Evolutionary conservation across 495 filamentous ascomycete genomes (phyloP).

Genomic region (Tricharina praecox): DNA sequence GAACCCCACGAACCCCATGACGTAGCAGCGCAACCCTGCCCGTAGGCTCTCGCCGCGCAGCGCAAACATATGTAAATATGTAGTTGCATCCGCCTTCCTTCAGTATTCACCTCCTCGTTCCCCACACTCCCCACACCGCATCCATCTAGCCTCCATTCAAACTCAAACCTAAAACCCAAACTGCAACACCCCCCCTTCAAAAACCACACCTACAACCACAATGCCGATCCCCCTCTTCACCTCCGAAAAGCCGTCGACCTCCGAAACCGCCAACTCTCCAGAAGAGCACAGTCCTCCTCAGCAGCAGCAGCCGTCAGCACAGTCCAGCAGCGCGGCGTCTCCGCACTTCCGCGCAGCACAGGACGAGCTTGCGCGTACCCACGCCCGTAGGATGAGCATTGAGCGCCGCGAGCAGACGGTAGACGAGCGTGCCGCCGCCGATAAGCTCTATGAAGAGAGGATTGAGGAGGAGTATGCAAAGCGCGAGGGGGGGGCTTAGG

Average conservation of each 20-base stretch:
- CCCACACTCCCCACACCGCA: background rate
- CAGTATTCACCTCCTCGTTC: slow-evolving; percentile 3
- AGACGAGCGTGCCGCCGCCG: slow-evolving; percentile 35
- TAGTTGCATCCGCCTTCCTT: too few relatives aligned
- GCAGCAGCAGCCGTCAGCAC: too few relatives aligned
- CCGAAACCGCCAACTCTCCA: slow-evolving; percentile 10
- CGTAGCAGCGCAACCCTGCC: too few relatives aligned
- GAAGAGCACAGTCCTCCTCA: slow-evolving; percentile 9
- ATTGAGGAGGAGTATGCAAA: slow-evolving; percentile 71
- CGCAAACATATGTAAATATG: too few relatives aligned
- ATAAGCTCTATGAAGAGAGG: slow-evolving; percentile 48
- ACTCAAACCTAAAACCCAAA: too few relatives aligned
- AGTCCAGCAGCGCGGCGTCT: too few relatives aligned
- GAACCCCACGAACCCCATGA: too few relatives aligned
- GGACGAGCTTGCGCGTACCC: slow-evolving; percentile 1
- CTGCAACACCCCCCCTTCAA: background rate
- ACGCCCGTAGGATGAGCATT: background rate
- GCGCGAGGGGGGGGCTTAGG: slow-evolving; percentile 49
- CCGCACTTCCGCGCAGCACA: background rate
- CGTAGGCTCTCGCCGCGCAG: too few relatives aligned
- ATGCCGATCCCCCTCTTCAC: slow-evolving; percentile 27
- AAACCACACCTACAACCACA: slow-evolving; percentile 1
- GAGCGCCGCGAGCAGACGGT: slow-evolving; percentile 4
- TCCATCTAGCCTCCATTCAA: background rate
- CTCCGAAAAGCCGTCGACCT: slow-evolving; percentile 26